These are phyloP conservation scores for Amanita inopinata DNA, from an alignment of 768 basidiomycete species.

Conservation along the genomic window DNA sequence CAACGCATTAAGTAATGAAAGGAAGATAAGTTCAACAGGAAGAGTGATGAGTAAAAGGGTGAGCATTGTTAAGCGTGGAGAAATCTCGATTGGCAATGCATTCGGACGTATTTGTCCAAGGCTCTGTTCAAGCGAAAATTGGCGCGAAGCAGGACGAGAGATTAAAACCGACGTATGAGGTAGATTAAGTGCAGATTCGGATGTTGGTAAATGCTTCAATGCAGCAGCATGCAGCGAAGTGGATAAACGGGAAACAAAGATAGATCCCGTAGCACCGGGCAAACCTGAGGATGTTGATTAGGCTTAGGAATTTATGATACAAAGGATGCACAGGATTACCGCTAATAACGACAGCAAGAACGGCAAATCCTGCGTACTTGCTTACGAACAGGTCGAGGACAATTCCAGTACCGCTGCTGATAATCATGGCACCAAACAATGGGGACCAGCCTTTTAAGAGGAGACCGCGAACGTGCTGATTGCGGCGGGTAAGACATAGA, in stretches of 20 bases:
- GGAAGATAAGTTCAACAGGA: conserved; percentile 74
- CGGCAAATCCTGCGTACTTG: conserved; percentile 77
- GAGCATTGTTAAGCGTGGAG: conserved; percentile 44
- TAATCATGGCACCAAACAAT: conserved; percentile 82
- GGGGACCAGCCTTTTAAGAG: conserved; percentile 85
- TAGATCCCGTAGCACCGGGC: conserved; percentile 83
- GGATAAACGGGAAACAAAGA: conserved; percentile 85
- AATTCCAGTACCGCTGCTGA: conserved; percentile 82
- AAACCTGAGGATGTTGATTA: conserved; percentile 38
- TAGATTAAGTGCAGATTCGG: neutral
- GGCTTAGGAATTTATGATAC: neutral
- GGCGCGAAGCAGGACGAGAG: too few species aligned
- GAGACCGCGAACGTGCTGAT: conserved; percentile 60
- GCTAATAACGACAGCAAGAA: conserved; percentile 82
- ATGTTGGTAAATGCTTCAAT: conserved; percentile 17
- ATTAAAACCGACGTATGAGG: too few species aligned
- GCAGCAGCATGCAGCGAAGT: conserved; percentile 73
- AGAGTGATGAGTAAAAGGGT: conserved; percentile 68
- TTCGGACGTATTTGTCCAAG: conserved; percentile 12
- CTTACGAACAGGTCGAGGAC: conserved; percentile 87
- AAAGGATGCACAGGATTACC: conserved; percentile 33
- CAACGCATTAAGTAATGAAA: conserved; percentile 49
- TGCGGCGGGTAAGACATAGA: conserved; percentile 48
- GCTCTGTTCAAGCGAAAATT: neutral
- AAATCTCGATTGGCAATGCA: conserved; percentile 24